phyloP scores from a whole-genome alignment of 345 rosid genomes.

The Eucalyptus tenuipes region DNA sequence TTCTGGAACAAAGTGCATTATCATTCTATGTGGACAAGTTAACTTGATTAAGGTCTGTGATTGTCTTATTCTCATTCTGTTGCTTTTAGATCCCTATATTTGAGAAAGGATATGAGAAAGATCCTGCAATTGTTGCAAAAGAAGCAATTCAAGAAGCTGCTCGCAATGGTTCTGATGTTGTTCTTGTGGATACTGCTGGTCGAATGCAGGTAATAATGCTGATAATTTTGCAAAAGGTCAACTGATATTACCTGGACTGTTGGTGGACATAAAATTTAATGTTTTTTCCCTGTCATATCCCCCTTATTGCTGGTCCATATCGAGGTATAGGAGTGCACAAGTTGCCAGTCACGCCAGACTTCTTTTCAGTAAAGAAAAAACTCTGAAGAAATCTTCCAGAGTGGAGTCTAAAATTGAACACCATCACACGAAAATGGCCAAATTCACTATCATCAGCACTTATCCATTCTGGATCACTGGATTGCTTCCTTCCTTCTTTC shows the following conservation, averaged over 20 bases:
- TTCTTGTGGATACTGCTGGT: conserved; percentile 99
- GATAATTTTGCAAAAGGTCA: background rate
- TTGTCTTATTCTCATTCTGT: background rate
- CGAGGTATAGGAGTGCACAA: background rate
- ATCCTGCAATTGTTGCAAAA: conserved; percentile 96
- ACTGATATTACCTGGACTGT: background rate
- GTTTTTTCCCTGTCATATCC: background rate
- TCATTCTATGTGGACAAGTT: background rate
- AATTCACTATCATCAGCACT: background rate
- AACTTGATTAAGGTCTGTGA: background rate
- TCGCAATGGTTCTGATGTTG: conserved; percentile 82
- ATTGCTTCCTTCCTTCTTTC: background rate
- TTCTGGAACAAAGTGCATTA: background rate
- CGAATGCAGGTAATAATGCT: conserved; percentile 65
- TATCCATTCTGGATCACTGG: background rate
- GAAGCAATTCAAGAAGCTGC: conserved; percentile 95
- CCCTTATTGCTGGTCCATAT: background rate
- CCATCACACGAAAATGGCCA: background rate
- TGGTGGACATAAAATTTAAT: background rate
- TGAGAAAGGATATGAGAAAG: conserved; percentile 97
- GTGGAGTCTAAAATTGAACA: background rate
- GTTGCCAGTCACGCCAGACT: background rate
- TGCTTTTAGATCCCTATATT: conserved; percentile 73
- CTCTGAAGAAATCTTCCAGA: background rate
- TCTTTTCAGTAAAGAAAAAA: background rate